Conservation (phyloP, 345 rosid genomes). For the Lenwebbia sp. region DNA sequence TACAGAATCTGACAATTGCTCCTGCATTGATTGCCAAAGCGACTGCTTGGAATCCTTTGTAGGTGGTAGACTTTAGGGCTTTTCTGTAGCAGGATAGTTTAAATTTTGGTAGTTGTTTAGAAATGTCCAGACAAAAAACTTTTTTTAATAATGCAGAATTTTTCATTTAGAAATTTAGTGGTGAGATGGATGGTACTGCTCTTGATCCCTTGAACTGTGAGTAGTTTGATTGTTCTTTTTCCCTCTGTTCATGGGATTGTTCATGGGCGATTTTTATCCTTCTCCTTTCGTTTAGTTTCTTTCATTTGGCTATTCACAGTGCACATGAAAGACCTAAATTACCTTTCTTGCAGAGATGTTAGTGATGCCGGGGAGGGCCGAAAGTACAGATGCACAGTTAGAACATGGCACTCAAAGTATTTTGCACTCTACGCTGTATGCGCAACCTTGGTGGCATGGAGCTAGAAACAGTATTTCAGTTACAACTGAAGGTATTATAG, state of each 20-base stretch:
- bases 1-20: background rate
- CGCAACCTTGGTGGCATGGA: conserved; percentile 45
- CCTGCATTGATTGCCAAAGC: background rate
- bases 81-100: background rate
- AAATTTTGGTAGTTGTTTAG: background rate
- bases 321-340: background rate
- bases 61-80: background rate
- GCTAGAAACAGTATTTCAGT: conserved; percentile 6
- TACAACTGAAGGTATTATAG: conserved; percentile 14
- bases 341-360: conserved; percentile 3
- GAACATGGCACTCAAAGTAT: conserved; percentile 15
- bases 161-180: background rate
- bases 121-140: background rate
- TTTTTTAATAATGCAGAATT: background rate
- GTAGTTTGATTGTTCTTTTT: background rate
- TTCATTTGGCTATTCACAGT: background rate
- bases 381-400: conserved; percentile 10
- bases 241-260: background rate
- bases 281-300: background rate
- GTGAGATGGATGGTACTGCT: background rate
- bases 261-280: background rate
- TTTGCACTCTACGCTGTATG: conserved; percentile 15
- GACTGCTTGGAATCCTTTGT: background rate
- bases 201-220: background rate
- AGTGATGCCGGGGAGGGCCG: conserved; percentile 38